phyloP scores from a whole-genome alignment of 192 early-diverging fungal genomes.

The Gonapodya prolifera region DNA sequence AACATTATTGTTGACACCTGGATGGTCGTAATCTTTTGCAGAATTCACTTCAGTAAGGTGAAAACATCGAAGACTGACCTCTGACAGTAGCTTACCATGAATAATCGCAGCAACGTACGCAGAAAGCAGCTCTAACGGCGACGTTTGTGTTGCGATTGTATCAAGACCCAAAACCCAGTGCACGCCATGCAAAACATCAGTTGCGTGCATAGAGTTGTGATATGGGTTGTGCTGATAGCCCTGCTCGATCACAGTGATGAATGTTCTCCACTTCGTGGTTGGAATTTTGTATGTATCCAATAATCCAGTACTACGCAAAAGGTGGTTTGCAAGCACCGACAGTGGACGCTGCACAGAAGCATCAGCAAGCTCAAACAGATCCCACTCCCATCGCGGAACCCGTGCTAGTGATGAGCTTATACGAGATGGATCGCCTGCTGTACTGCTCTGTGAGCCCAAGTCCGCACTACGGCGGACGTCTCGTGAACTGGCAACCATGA shows the following conservation, averaged over 20 bases:
- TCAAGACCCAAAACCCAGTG: slow-evolving; percentile 5
- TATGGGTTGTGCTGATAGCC: slow-evolving; percentile 8
- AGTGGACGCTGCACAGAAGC: background rate
- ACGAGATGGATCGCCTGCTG: background rate
- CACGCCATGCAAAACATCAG: slow-evolving; percentile 9
- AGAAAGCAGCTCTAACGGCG: slow-evolving; percentile 2
- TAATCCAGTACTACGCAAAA: background rate
- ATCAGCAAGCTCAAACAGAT: slow-evolving; percentile 7
- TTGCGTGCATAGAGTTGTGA: slow-evolving; percentile 8
- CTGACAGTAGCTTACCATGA: slow-evolving; percentile 3
- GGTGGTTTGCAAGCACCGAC: background rate
- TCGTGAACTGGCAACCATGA: background rate
- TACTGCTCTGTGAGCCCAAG: background rate
- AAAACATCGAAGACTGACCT: background rate
- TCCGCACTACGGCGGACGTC: background rate
- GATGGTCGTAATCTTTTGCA: slow-evolving; percentile 7
- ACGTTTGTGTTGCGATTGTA: background rate
- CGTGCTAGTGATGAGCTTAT: background rate
- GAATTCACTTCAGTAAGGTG: no score
- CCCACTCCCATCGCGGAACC: slow-evolving; percentile 6
- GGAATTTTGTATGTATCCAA: slow-evolving; percentile 5
- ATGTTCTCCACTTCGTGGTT: slow-evolving; percentile 4
- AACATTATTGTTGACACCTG: slow-evolving; percentile 7
- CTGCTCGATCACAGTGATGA: slow-evolving; percentile 7
- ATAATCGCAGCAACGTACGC: slow-evolving; percentile 7